Percentiles rank a stretch among this genome's conserved stretches.
These are phyloP conservation scores for Scutellaria minor DNA, from an alignment of 257 asterid species.

Conservation along the genomic window DNA sequence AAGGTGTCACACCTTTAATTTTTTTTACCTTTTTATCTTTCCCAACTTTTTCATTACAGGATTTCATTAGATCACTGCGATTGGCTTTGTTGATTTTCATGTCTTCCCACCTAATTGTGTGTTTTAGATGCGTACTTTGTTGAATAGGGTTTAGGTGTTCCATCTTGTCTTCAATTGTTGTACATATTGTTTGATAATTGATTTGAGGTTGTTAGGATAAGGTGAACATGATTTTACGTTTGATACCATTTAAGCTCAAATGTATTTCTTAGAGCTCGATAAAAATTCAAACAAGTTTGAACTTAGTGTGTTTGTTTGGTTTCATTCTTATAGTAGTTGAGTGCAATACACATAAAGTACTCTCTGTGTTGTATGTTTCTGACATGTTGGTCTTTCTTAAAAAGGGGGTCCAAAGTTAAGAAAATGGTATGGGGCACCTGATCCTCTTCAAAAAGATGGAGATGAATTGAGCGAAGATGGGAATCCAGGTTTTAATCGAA, in stretches of 20 bases:
- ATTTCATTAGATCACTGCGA: neutral
- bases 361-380: neutral
- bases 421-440: slow-evolving; percentile 99
- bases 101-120: neutral
- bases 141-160: slow-evolving; percentile 16
- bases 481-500: slow-evolving; percentile 54
- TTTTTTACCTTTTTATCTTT: neutral
- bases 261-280: neutral
- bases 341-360: neutral
- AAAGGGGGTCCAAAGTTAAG: slow-evolving; percentile 98
- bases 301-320: neutral
- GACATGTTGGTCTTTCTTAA: slow-evolving; percentile 15
- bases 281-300: neutral
- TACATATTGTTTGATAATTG: neutral
- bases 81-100: neutral
- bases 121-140: neutral
- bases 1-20: slow-evolving; percentile 57
- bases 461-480: slow-evolving; percentile 53
- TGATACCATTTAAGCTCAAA: slow-evolving; percentile 3
- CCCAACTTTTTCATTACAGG: neutral
- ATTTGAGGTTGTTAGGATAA: neutral
- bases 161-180: neutral
- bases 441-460: slow-evolving; percentile 64
- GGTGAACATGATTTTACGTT: neutral
- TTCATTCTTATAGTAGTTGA: neutral